Evolutionary conservation across 2,329 filamentous ascomycete genomes (phyloP).

Genomic region (Akanthomyces muscarius): DNA sequence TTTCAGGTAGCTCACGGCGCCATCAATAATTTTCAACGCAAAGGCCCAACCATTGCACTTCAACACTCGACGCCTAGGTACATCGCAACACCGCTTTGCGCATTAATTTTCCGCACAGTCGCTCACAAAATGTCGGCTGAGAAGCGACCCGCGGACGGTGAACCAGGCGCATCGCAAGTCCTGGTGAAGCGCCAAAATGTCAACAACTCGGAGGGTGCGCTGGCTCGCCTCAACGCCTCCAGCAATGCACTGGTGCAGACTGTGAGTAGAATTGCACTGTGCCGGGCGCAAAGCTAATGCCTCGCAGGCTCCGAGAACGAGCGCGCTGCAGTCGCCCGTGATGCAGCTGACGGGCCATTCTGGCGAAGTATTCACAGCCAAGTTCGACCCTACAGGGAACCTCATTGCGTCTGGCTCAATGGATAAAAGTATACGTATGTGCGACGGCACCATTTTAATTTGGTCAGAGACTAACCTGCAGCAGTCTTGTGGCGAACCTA

Average conservation of each 20-base stretch:
- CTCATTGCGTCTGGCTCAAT: conserved; percentile 92
- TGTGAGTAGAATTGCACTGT: conserved; percentile 34
- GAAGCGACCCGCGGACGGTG: conserved; percentile 85
- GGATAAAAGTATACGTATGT: conserved; percentile 83
- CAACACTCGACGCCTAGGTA: not conserved
- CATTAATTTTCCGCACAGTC: not conserved
- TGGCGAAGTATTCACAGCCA: conserved; percentile 87
- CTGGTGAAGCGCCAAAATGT: conserved; percentile 86
- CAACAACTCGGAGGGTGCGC: conserved; percentile 42
- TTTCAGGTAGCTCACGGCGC: conserved; percentile 9
- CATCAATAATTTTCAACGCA: conserved; percentile 11
- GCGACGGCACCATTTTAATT: not conserved
- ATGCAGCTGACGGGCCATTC: conserved; percentile 83
- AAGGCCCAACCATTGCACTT: not conserved
- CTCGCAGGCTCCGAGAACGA: conserved; percentile 69
- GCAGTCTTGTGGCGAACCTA: conserved; percentile 90
- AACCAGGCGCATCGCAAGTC: conserved; percentile 73
- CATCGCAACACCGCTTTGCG: conserved; percentile 1
- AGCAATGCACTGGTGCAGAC: conserved; percentile 47
- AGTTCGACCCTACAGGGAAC: conserved; percentile 84
- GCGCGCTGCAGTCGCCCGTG: conserved; percentile 79
- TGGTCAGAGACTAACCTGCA: conserved; percentile 18
- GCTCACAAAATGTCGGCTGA: conserved; percentile 71
- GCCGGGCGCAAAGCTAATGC: conserved; percentile 18
- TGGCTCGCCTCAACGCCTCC: conserved; percentile 49